Base-by-base conservation (phyloP, 768 basidiomycete genomes). In the Boletus subparvulus region DNA sequence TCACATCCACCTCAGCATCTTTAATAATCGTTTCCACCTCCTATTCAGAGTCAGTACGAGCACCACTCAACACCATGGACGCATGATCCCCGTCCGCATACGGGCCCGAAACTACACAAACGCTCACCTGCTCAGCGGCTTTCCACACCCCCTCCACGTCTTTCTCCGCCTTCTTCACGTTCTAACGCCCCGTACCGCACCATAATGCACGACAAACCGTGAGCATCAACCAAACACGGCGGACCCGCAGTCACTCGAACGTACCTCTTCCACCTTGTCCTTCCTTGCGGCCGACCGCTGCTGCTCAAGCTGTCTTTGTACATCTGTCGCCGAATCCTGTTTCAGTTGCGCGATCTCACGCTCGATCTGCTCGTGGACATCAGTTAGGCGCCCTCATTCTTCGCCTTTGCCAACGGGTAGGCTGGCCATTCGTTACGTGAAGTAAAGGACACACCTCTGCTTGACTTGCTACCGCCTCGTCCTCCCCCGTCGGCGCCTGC, bases 301-400 rank as follows among this genome's bases (percentile, higher is more conserved):
- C 13, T 61, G 53, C 39, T 47, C 49, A 16, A 67, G 44, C 19
- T 69, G 65, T 32, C 59, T 61, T 42, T 63, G 33, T 8, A 69
- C 65, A 35, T 69, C 68, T 5, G 11, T 59, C 26, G 36, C 60
- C 3, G 68, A 69, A 41, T 69, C 64, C 7, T 52, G 51, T 47
- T 58, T 54, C 14, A 69, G 58, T 35, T 69, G 52, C 32, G 37
- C 48, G 8, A 70, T 63, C 32, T 69, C 46, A 6, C 62, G 58
- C 1, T 65, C 63, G 11, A 69, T 68, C 68, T 69, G 26, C 14
- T 13, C 7, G 17, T 7, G 4, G 40, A 17, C n/a, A 24, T 64
- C 33, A 58, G 59, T 35, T 24, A 0, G 17, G 37, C 5, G 3
- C 17, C 36, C 32, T 11, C 12, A 35, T 5, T 3, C 26, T 9